Conservation (phyloP, 257 asterid genomes). For the Craterostigma plantagineum region DNA sequence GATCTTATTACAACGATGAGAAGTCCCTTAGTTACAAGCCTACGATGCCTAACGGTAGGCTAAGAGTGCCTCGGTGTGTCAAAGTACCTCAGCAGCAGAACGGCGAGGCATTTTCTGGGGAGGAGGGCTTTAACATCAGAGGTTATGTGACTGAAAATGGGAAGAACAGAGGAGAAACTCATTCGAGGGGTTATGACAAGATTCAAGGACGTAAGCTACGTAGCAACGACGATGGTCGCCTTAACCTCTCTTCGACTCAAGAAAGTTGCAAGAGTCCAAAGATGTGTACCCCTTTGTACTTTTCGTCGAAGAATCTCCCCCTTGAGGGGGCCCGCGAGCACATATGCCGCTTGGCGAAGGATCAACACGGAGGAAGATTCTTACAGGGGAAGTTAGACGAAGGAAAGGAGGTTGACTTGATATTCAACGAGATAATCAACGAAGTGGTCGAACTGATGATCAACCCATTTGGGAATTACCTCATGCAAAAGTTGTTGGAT, state of each 20-base stretch:
- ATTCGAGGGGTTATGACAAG: slow-evolving; percentile 17
- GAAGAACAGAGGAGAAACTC: slow-evolving; percentile 12
- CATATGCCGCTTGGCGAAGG: slow-evolving; percentile 45
- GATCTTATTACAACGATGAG: slow-evolving; percentile 14
- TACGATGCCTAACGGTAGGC: slow-evolving; percentile 15
- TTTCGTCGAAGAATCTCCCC: slow-evolving; percentile 30
- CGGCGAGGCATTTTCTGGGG: slow-evolving; percentile 13
- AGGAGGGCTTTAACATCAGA: no score
- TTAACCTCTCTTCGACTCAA: no score
- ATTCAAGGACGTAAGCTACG: slow-evolving; percentile 18
- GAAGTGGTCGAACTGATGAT: slow-evolving; percentile 80
- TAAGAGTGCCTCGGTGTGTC: slow-evolving; percentile 14
- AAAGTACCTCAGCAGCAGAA: slow-evolving; percentile 22
- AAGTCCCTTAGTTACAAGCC: slow-evolving; percentile 15
- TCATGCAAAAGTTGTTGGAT: slow-evolving; percentile 78
- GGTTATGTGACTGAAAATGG: no score
- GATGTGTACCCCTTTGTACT: slow-evolving; percentile 15
- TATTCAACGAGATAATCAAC: slow-evolving; percentile 53
- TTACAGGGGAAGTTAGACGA: slow-evolving; percentile 73
- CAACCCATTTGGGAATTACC: slow-evolving; percentile 91
- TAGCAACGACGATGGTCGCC: no score
- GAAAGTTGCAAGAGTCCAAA: slow-evolving; percentile 11
- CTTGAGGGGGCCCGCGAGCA: slow-evolving; percentile 42
- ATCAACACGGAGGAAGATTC: slow-evolving; percentile 89
- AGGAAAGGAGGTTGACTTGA: slow-evolving; percentile 58